Evolutionary conservation across 108 stramenopile genomes (phyloP), one percentile per base, ranked within the genome.

Genomic region (Mediolabrus comicus): DNA sequence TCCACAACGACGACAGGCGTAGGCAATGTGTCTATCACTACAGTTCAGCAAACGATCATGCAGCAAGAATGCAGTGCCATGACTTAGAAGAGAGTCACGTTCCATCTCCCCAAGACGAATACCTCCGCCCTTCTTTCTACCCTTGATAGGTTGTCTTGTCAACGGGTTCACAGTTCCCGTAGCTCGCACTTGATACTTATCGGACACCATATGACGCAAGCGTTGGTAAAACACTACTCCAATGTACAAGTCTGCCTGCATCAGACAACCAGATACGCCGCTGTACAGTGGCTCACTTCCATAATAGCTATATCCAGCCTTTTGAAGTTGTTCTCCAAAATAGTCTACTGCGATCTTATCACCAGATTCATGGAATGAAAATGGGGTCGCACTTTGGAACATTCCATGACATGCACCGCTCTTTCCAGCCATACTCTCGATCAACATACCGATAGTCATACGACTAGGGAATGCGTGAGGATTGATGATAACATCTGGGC

Each of bases 361-460:
- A 46, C 89, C 85, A 12, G 95, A 83, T 71, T 98, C 98, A 70
- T 99, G 97, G 69, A 98, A 98, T 7, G 85, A 65, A 79, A 99
- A 99, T 58, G 99, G 99, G 0, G 99, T 99, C 7, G 95, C 94
- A 81, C 98, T 97, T 81, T 99, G 93, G 70, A 87, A 95, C 51
- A 85, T 89, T 24, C 99, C 99, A 62, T 98, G 97, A 52, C 95
- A 62, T 13, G 99, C 97, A 4, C 97, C 99, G 28, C 91, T 79
- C 77, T 99, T 99, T 2, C 98, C 99, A 32, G 99, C 99, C 98
- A 99, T 99, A 68, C 96, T 97, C 71, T 99, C 99, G 26, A 98
- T 92, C 31, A 99, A 84, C 99, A 99, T 99, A 27, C 99, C 99
- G 64, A 99, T 98, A 6, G 98, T 98, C 97, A 99, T 98, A 46